phyloP scores from a whole-genome alignment of 345 rosid species.

The Diplotaxis tenuifolia region DNA sequence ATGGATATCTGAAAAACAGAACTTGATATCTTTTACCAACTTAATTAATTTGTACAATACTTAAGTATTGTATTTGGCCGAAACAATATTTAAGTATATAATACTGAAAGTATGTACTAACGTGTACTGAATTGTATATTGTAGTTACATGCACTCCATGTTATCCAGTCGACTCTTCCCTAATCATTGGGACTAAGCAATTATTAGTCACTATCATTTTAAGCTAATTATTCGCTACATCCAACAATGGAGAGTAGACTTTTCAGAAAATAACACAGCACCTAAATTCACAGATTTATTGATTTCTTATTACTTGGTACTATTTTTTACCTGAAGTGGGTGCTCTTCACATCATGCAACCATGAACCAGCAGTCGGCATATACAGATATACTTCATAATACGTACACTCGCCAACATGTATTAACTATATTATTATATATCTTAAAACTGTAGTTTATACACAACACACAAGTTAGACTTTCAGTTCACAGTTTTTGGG shows the following conservation, averaged over 20 bases:
- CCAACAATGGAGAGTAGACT: conserved; percentile 35
- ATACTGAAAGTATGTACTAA: conserved; percentile 10
- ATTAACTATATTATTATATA: not conserved
- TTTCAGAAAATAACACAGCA: conserved; percentile 6
- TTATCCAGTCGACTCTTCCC: conserved; percentile 31
- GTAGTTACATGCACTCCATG: conserved; percentile 33
- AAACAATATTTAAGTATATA: not conserved
- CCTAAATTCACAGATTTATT: conserved; percentile 11
- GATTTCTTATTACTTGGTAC: conserved; percentile 24
- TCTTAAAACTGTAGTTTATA: not conserved
- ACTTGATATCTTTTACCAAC: no score
- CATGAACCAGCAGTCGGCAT: conserved; percentile 12
- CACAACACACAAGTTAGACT: not conserved
- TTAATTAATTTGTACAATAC: no score
- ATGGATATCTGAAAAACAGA: no score
- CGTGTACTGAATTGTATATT: not conserved
- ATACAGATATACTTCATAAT: conserved; percentile 28
- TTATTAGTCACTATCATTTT: conserved; percentile 23
- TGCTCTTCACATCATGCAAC: conserved; percentile 42
- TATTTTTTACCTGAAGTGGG: conserved; percentile 37
- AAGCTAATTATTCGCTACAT: conserved; percentile 29
- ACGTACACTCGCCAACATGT: conserved; percentile 31
- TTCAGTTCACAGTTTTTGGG: conserved; percentile 9
- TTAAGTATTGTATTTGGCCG: no score
- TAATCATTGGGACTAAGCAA: conserved; percentile 30